These are phyloP conservation scores for Sporisorium exsertum DNA, from an alignment of 1,284 basidiomycete species.

Conservation along the genomic window DNA sequence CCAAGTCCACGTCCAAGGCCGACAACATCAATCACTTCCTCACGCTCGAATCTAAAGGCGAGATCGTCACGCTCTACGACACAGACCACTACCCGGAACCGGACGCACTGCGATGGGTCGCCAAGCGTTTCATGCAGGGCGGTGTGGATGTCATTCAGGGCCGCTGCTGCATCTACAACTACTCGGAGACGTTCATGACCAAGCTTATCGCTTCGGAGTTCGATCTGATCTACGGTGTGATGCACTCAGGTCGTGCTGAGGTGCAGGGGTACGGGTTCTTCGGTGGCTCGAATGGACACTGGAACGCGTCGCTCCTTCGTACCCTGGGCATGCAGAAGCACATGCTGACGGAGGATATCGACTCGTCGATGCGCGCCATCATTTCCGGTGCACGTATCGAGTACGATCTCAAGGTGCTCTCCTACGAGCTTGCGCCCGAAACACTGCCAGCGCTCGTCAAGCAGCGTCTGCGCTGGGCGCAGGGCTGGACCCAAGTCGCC, in stretches of 20 bases:
- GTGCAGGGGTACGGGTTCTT: conserved; percentile 60
- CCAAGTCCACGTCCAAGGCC: conserved; percentile 60
- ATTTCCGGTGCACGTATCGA: conserved; percentile 61
- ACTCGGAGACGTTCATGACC: conserved; percentile 52
- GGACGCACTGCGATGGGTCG: conserved; percentile 59
- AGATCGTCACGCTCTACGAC: conserved; percentile 61
- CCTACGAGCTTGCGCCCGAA: conserved; percentile 60
- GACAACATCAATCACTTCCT: conserved; percentile 64
- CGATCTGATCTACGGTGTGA: conserved; percentile 61
- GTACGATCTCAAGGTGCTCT: conserved; percentile 60
- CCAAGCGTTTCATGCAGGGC: conserved; percentile 57
- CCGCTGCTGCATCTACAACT: conserved; percentile 62
- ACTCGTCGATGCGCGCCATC: conserved; percentile 61
- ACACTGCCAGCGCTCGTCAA: conserved; percentile 56
- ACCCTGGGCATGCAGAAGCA: conserved; percentile 58
- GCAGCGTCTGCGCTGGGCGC: conserved; percentile 62
- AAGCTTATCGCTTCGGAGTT: conserved; percentile 59
- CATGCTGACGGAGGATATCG: conserved; percentile 65
- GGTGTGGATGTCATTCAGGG: conserved; percentile 65
- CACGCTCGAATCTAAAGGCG: conserved; percentile 51
- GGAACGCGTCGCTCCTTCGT: conserved; percentile 61
- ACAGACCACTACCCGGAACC: conserved; percentile 62
- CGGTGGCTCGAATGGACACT: conserved; percentile 64
- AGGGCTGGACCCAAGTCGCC: conserved; percentile 64
- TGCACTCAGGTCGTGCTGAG: conserved; percentile 61